phyloP scores from a whole-genome alignment of 352 stramenopile genomes.

The Aphanomyces cochlioides region DNA sequence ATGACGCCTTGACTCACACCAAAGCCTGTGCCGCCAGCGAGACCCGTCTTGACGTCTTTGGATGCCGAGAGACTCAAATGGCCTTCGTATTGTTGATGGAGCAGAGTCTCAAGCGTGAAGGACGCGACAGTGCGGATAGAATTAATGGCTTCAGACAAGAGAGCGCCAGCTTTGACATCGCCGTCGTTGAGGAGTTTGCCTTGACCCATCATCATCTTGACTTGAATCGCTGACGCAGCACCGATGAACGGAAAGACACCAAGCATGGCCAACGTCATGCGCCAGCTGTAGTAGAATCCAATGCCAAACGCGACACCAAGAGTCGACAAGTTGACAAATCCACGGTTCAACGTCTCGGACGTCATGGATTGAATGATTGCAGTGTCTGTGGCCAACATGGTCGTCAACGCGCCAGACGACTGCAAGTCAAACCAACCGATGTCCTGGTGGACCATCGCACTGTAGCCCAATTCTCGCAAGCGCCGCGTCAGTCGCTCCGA shows the following conservation, averaged over 20 bases:
- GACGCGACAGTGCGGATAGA: slow-evolving; percentile 60
- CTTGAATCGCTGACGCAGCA: slow-evolving; percentile 36
- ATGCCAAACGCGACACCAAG: slow-evolving; percentile 38
- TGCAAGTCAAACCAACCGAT: slow-evolving; percentile 38
- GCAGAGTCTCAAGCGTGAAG: slow-evolving; percentile 46
- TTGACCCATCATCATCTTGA: slow-evolving; percentile 33
- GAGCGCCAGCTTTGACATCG: slow-evolving; percentile 42
- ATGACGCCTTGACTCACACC: slow-evolving; percentile 69
- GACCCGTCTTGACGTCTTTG: slow-evolving; percentile 47
- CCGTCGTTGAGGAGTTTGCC: slow-evolving; percentile 52
- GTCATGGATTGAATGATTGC: slow-evolving; percentile 31
- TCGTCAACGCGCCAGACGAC: slow-evolving; percentile 41
- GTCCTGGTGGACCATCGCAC: slow-evolving; percentile 31
- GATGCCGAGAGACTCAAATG: slow-evolving; percentile 40
- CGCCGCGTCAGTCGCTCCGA: slow-evolving; percentile 35
- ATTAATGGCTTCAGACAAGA: slow-evolving; percentile 45
- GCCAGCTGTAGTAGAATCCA: slow-evolving; percentile 54
- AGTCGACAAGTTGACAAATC: slow-evolving; percentile 39
- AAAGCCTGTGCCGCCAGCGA: slow-evolving; percentile 53
- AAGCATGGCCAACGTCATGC: slow-evolving; percentile 55
- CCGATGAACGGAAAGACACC: slow-evolving; percentile 37
- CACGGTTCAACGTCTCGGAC: slow-evolving; percentile 39
- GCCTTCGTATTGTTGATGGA: slow-evolving; percentile 39
- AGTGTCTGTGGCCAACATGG: slow-evolving; percentile 46
- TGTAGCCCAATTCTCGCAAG: slow-evolving; percentile 21